phyloP scores from a whole-genome alignment of 805 yeast genomes.

The Cyberlindnera americana region DNA sequence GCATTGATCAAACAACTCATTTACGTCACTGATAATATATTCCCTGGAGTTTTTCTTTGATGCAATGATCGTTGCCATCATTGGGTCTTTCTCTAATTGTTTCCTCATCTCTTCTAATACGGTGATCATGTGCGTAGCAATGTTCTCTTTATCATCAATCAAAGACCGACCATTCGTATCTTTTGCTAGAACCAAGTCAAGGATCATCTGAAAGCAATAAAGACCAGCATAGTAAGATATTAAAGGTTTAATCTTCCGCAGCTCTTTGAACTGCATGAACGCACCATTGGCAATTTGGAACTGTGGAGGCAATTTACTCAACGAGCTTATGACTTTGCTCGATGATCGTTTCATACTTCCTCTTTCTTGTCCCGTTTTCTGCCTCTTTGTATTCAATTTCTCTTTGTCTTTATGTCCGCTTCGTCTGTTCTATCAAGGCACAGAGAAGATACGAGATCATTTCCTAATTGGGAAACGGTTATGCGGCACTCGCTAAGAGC shows the following conservation, averaged over 20 bases:
- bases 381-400: background rate
- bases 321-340: too few species aligned
- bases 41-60: conserved; percentile 13
- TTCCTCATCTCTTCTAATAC: conserved; percentile 3
- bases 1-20: conserved; percentile 5
- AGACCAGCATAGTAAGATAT: conserved; percentile 15
- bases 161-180: background rate
- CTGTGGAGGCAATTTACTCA: background rate
- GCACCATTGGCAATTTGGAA: conserved; percentile 6
- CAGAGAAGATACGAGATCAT: too few species aligned
- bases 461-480: background rate
- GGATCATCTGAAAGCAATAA: conserved; percentile 7
- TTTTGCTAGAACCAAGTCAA: conserved; percentile 2
- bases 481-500: background rate
- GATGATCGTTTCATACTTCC: too few species aligned
- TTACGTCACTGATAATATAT: conserved; percentile 7
- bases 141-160: background rate
- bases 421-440: too few species aligned
- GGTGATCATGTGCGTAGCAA: conserved; percentile 4
- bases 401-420: too few species aligned
- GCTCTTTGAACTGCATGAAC: conserved; percentile 5
- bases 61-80: background rate
- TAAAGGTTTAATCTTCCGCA: conserved; percentile 3
- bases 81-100: background rate
- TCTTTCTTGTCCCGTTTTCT: background rate